These are phyloP conservation scores for Dothideomycetes sp. DNA, from an alignment of 2,329 filamentous ascomycete genomes.

Conservation along the genomic window DNA sequence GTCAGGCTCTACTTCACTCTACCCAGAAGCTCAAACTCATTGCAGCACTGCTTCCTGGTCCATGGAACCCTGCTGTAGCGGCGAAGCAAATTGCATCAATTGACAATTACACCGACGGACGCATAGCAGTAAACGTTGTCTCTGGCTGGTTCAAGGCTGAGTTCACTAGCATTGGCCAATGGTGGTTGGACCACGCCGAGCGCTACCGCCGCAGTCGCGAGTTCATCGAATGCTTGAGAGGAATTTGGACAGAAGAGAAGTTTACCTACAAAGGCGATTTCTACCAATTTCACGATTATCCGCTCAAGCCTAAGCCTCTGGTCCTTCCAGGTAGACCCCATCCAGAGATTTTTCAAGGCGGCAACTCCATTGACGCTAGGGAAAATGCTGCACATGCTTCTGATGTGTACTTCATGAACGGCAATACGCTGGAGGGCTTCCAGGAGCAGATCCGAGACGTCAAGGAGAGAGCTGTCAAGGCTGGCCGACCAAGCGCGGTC, in stretches of 20 bases:
- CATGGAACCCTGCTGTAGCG: slow-evolving; percentile 40
- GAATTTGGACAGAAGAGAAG: slow-evolving; percentile 40
- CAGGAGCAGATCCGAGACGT: slow-evolving; percentile 40
- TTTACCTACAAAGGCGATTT: slow-evolving; percentile 42
- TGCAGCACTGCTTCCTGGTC: slow-evolving; percentile 39
- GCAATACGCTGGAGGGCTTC: slow-evolving; percentile 44
- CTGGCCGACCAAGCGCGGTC: slow-evolving; percentile 33
- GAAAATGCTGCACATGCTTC: slow-evolving; percentile 37
- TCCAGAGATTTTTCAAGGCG: slow-evolving; percentile 43
- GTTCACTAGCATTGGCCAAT: slow-evolving; percentile 41
- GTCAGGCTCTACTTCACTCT: slow-evolving; percentile 36
- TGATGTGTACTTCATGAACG: slow-evolving; percentile 47
- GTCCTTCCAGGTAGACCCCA: slow-evolving; percentile 31
- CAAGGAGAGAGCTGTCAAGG: slow-evolving; percentile 32
- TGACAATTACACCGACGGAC: slow-evolving; percentile 40
- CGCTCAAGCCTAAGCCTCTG: slow-evolving; percentile 40
- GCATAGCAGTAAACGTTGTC: slow-evolving; percentile 42
- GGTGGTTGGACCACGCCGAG: slow-evolving; percentile 45
- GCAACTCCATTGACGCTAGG: slow-evolving; percentile 40
- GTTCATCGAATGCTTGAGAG: slow-evolving; percentile 40
- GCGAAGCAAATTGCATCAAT: slow-evolving; percentile 45
- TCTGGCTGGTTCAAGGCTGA: slow-evolving; percentile 45
- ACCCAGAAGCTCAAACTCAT: slow-evolving; percentile 41
- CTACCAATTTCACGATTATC: slow-evolving; percentile 42
- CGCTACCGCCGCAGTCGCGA: slow-evolving; percentile 39